Conservation (phyloP, 805 yeast genomes). For the Spathaspora hagerdaliae region DNA sequence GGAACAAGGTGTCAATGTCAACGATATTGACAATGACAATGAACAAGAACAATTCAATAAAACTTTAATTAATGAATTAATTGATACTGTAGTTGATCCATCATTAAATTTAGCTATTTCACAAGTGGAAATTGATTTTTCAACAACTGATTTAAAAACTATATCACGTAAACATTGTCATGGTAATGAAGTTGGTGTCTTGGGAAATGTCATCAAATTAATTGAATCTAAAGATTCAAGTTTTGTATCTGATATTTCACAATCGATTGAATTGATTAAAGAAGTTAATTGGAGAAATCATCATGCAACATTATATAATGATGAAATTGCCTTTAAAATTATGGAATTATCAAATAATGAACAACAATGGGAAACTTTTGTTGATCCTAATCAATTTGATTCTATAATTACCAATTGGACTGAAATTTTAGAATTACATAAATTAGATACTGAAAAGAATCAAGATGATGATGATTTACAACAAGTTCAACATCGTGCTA, state of each 20-base stretch:
- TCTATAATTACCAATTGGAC: conserved; percentile 60
- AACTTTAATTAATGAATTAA: conserved; percentile 49
- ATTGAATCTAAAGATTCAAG: conserved; percentile 35
- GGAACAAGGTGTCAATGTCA: too few relatives aligned
- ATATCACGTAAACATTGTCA: conserved; percentile 43
- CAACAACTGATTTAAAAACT: conserved; percentile 45
- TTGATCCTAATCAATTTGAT: conserved; percentile 51
- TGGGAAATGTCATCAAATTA: conserved; percentile 37
- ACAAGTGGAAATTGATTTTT: conserved; percentile 29
- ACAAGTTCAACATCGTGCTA: conserved; percentile 66
- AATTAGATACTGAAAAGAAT: conserved; percentile 47
- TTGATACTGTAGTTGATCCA: conserved; percentile 62
- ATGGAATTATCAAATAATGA: conserved; percentile 31
- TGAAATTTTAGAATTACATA: conserved; percentile 60
- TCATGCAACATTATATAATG: conserved; percentile 61
- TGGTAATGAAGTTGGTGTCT: conserved; percentile 25
- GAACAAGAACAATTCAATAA: conserved; percentile 20
- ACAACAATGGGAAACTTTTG: conserved; percentile 16
- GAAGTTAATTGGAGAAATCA: conserved; percentile 49
- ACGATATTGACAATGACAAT: conserved; percentile 15
- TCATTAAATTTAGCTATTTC: conserved; percentile 52
- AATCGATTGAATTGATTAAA: conserved; percentile 23
- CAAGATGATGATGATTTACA: conserved; percentile 49
- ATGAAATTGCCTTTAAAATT: conserved; percentile 64
- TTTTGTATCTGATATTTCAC: conserved; percentile 29